These are phyloP conservation scores for Microcos paniculata DNA, from an alignment of 345 rosid species.

Conservation along the genomic window DNA sequence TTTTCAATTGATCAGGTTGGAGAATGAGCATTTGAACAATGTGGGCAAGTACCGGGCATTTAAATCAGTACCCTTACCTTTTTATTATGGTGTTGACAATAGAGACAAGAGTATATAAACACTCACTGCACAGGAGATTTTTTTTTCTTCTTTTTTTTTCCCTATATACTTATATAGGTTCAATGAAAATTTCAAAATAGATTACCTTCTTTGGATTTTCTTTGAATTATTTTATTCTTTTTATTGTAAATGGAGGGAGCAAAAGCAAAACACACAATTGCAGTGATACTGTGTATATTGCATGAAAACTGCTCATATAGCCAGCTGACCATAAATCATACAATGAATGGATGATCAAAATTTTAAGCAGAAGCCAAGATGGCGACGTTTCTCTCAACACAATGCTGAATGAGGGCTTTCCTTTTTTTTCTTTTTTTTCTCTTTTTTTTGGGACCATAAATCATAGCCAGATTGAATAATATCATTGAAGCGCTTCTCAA, in stretches of 20 bases:
- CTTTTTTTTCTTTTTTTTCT: too few species aligned
- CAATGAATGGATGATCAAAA: neutral
- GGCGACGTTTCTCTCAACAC: conserved; percentile 43
- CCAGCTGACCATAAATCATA: too few species aligned
- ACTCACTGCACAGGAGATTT: neutral
- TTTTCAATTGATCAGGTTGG: conserved; percentile 50
- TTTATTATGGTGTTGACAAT: conserved; percentile 37
- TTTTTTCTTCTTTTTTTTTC: neutral
- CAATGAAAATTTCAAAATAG: neutral
- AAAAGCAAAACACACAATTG: neutral
- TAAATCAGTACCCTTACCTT: conserved; percentile 77
- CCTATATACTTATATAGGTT: neutral
- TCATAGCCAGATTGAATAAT: too few species aligned
- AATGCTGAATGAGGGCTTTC: conserved; percentile 55
- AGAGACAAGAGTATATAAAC: conserved; percentile 11
- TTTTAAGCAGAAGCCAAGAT: neutral
- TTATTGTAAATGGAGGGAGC: neutral
- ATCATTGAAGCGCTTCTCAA: too few species aligned
- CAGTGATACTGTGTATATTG: neutral
- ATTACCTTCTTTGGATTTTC: neutral
- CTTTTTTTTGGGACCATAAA: too few species aligned
- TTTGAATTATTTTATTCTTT: neutral
- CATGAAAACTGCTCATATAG: too few species aligned
- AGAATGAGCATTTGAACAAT: conserved; percentile 84
- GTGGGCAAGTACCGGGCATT: conserved; percentile 82